Percentiles rank a stretch among this genome's conserved stretches.
phyloP scores from a whole-genome alignment of 2,329 filamentous ascomycete species.

The Fusarium torreyae region DNA sequence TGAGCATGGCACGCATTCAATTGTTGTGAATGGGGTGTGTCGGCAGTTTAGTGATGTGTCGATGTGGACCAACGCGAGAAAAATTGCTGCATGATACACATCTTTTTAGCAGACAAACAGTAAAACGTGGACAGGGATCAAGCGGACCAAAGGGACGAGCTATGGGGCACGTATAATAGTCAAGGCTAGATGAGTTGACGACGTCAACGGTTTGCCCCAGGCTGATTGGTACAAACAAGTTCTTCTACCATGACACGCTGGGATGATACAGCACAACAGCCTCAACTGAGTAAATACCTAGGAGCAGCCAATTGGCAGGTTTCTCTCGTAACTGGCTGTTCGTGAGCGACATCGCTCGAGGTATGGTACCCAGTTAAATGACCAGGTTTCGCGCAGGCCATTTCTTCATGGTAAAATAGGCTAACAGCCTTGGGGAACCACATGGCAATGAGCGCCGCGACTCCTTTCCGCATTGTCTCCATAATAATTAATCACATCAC shows the following conservation, averaged over 20 bases:
- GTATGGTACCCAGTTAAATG: background rate
- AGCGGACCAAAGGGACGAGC: background rate
- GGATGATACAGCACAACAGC: background rate
- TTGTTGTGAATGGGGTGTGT: background rate
- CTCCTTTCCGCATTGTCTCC: background rate
- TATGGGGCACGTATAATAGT: background rate
- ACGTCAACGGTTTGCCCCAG: background rate
- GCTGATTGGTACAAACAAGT: background rate
- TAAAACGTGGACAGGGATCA: background rate
- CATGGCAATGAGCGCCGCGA: background rate
- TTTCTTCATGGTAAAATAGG: too few relatives aligned
- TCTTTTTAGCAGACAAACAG: background rate
- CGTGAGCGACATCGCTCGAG: background rate
- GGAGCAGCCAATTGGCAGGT: conserved; percentile 5
- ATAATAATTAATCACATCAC: too few relatives aligned
- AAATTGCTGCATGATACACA: background rate
- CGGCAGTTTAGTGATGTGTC: background rate
- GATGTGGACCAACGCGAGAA: too few relatives aligned
- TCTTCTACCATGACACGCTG: background rate
- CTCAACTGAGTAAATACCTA: conserved; percentile 1
- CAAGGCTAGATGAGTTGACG: background rate
- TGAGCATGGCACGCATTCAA: background rate
- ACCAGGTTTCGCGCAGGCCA: too few relatives aligned
- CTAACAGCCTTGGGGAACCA: background rate
- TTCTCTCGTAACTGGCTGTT: background rate